A percentile compares a stretch with the other conserved stretches of the same genome.
Evolutionary conservation across 495 filamentous ascomycete genomes (phyloP).

Genomic region (Hypoxylon crocopeplum): DNA sequence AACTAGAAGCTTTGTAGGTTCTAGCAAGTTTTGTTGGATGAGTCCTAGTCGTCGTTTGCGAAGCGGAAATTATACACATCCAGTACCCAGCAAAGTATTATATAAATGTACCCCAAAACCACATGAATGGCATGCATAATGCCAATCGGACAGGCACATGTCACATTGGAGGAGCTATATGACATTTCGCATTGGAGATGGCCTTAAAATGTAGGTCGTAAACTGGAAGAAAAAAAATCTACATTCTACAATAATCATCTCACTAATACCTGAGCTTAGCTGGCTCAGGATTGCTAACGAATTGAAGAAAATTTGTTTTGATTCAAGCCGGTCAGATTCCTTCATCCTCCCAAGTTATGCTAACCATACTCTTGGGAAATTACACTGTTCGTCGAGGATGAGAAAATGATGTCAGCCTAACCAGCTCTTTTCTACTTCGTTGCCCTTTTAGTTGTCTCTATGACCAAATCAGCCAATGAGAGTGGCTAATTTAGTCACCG

Average conservation of each 20-base stretch:
- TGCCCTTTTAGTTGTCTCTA: constrained; percentile 31
- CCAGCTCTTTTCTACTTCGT: constrained; percentile 29
- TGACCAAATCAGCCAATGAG: constrained; percentile 20
- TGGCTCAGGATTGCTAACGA: background rate
- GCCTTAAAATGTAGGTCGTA: no score
- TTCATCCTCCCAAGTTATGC: constrained; percentile 10
- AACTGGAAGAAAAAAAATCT: no score
- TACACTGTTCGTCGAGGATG: constrained; percentile 9
- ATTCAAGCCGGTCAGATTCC: background rate
- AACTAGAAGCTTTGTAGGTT: background rate
- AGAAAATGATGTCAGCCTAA: constrained; percentile 32
- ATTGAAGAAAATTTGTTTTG: background rate
- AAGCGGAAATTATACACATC: no score
- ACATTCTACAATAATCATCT: no score
- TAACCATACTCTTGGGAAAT: constrained; percentile 28
- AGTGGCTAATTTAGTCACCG: constrained; percentile 10
- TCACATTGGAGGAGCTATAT: no score
- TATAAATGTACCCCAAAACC: no score
- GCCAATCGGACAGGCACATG: no score
- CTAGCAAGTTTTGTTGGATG: background rate
- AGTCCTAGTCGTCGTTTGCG: no score
- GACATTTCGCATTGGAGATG: no score
- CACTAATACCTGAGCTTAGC: no score
- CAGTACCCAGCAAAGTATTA: no score
- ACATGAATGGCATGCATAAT: no score